A percentile compares a stretch with the other conserved stretches of the same genome.
phyloP scores from a whole-genome alignment of 192 early-diverging fungal genomes.

The Globomyces pollinis-pini region DNA sequence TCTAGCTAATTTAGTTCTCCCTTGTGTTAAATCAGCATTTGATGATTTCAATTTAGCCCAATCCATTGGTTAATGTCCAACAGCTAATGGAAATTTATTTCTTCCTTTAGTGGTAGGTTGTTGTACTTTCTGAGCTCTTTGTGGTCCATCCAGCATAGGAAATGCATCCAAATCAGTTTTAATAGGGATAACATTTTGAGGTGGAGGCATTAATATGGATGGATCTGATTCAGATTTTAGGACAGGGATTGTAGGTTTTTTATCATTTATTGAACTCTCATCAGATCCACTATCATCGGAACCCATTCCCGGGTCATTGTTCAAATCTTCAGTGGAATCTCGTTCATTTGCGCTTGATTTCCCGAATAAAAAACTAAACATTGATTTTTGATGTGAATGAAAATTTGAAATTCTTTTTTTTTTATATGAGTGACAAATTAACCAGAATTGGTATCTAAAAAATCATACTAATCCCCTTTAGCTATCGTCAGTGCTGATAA shows the following conservation, averaged over 20 bases:
- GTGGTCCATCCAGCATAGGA: constrained; percentile 28
- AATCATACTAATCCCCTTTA: no score
- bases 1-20: constrained; percentile 30
- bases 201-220: background rate
- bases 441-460: constrained; percentile 65
- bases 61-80: constrained; percentile 84
- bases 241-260: background rate
- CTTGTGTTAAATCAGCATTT: constrained; percentile 57
- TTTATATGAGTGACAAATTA: constrained; percentile 82
- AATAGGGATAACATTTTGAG: background rate
- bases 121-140: constrained; percentile 17
- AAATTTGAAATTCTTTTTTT: no score
- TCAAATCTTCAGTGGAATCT: no score
- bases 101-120: background rate
- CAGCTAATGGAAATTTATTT: constrained; percentile 69
- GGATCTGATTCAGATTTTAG: background rate
- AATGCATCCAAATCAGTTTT: constrained; percentile 13
- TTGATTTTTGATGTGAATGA: no score
- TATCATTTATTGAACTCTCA: background rate
- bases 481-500: constrained; percentile 92
- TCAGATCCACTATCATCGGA: no score
- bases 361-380: background rate
- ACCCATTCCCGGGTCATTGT: no score
- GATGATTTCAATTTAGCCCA: constrained; percentile 81
- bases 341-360: no score